Evolutionary conservation across 1,139 yeast species (phyloP).

Genomic region (Saccharomyces pastorianus): DNA sequence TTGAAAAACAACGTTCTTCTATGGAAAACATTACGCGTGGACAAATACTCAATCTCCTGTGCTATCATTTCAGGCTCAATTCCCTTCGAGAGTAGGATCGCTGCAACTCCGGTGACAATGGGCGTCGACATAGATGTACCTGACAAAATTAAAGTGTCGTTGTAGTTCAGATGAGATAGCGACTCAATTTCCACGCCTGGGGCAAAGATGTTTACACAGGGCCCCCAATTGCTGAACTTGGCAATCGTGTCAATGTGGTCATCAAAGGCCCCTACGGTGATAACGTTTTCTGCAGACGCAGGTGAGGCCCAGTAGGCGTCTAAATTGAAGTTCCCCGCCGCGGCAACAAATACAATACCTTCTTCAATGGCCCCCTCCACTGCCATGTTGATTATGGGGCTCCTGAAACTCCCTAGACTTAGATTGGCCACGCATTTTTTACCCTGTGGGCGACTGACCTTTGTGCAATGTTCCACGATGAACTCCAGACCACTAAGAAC

Average conservation of each 20-base stretch:
- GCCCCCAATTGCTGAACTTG: conserved; percentile 78
- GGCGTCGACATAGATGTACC: conserved; percentile 93
- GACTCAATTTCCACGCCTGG: conserved; percentile 60
- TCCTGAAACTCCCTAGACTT: conserved; percentile 67
- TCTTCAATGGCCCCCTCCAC: conserved; percentile 59
- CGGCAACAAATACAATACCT: conserved; percentile 75
- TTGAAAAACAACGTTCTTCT: conserved; percentile 33
- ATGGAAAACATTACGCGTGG: conserved; percentile 34
- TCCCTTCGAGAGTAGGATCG: conserved; percentile 57
- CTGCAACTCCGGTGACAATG: conserved; percentile 64
- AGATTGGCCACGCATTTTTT: conserved; percentile 64
- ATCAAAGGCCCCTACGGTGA: conserved; percentile 83
- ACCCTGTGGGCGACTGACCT: conserved; percentile 1
- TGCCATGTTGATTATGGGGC: conserved; percentile 60
- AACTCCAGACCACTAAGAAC: conserved; percentile 66
- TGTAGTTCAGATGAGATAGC: conserved; percentile 17
- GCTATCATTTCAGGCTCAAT: conserved; percentile 36
- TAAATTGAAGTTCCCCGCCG: conserved; percentile 76
- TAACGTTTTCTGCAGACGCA: conserved; percentile 61
- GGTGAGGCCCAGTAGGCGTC: conserved; percentile 80
- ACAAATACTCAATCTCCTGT: conserved; percentile 32
- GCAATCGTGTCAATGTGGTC: conserved; percentile 63
- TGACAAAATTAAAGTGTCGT: conserved; percentile 31
- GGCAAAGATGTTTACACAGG: conserved; percentile 77
- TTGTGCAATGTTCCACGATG: conserved; percentile 51